Conservation (phyloP, 495 filamentous ascomycete species). For the Hyaloscypha hepaticicola region DNA sequence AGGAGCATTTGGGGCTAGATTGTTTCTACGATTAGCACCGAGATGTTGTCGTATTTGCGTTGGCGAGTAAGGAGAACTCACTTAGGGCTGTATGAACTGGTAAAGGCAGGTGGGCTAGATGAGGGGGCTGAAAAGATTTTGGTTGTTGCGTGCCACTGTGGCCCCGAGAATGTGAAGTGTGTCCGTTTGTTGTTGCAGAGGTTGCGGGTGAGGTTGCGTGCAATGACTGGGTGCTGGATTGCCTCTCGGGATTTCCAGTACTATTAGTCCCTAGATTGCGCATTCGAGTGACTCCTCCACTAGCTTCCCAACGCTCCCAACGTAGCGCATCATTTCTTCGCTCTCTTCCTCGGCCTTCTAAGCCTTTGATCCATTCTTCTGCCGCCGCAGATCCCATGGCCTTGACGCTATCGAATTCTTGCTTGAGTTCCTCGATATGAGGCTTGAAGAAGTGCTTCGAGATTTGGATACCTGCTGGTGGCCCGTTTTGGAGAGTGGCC, state of each 20-base stretch:
- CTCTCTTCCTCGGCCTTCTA: constrained; percentile 58
- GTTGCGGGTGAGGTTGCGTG: not conserved
- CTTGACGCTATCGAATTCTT: constrained; percentile 56
- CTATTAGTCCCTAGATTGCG: constrained; percentile 17
- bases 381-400: constrained; percentile 57
- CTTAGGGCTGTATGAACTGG: constrained; percentile 1
- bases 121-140: not conserved
- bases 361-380: constrained; percentile 74
- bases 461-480: constrained; percentile 48
- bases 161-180: not conserved
- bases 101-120: constrained; percentile 4
- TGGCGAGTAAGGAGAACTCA: not conserved
- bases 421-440: constrained; percentile 54
- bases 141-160: not conserved
- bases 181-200: not conserved
- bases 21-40: not conserved
- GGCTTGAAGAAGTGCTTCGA: constrained; percentile 60
- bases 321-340: constrained; percentile 54
- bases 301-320: constrained; percentile 69
- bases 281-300: constrained; percentile 43
- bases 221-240: not conserved
- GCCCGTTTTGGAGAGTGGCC: constrained; percentile 46
- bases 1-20: constrained; percentile 23
- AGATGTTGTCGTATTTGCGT: not conserved
- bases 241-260: not conserved